Base-by-base conservation (phyloP, 192 early-diverging fungal genomes). In the Coemansia sp. region DNA sequence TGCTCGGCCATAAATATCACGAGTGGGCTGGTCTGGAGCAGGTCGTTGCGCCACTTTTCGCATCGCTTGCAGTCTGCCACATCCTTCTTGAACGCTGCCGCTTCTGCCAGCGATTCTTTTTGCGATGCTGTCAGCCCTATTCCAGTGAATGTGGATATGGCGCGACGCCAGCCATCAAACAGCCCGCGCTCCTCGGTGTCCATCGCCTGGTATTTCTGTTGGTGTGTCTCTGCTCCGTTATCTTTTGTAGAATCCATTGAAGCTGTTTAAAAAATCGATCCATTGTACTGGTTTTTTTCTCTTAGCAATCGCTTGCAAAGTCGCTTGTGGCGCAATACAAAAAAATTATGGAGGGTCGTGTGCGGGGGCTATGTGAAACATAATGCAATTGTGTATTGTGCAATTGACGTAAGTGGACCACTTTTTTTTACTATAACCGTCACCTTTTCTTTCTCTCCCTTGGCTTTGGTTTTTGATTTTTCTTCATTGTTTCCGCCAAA, bases 1-100 rank as follows among this genome's bases (percentile, higher is more conserved):
- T 89, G 83, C 53, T 89, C 83, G 58, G 90, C 76, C 93, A 98
- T 93, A 65, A 98, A 98, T 37, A 72, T 72, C 10, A 95, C 87
- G 60, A 92, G 83, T n/a, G 95, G 90, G 60, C 77, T 80, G 44
- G 68, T 71, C 56, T 86, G 85, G 19, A 95, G 70, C 48, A 96
- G 70, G 48, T 88, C 85, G 36, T 88, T 84, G 67, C 88, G 89
- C 88, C 86, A 87, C 29, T 82, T 73, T 60, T 94, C 93, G 63
- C 94, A 97, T 29, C 60, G 69, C 44, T 72, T 73, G 67, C 80
- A 86, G 64, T 86, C 83, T 21, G 62, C 63, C 43, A 85, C 63
- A 27, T 83, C 80, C 14, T 80, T 41, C 34, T 87, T 82, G 22
- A 57, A 68, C n/a, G 21, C 24, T 74, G 80, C 32, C 75, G 62